Evolutionary conservation across 129 eudicot species (phyloP), one percentile per base, ranked within the genome.

Genomic region (Flaveria robusta): DNA sequence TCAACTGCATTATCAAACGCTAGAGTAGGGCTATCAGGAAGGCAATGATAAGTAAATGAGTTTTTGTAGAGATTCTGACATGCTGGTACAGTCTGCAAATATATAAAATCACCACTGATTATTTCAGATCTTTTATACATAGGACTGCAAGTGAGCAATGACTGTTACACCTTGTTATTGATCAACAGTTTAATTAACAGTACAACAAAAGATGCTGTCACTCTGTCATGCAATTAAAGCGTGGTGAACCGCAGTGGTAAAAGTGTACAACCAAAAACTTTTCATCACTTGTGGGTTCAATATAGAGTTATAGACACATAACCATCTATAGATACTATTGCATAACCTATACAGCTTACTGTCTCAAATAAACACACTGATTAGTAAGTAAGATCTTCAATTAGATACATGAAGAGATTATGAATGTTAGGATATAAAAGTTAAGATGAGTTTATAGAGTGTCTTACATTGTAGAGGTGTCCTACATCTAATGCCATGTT

Each of bases 61-160:
- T 94, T 94, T 75, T 89, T 94, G 88, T 94, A 94, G 39, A 94
- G 87, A 85, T 94, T 94, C 84, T 91, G 97, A 81, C 96, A 89
- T 11, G 98, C 92, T 6, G 98, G 97, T 14, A 94, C 98, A 9
- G 96, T 87, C 97, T 94, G 91, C 93, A 89, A 23, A 64, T 19
- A 66, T 23, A 82, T 12, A 71, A 59, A 75, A 76, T 69, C 50
- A 71, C 55, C 75, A 56, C 20, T 34, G 29, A 19, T 18, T 49
- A 79, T 24, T 64, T 39, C 37, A 65, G 27, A 64, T 7, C 41
- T 9, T 70, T 47, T 47, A 59, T 68, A 69, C 24, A 69, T 26
- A 43, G 20, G 26, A 63, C 60, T 34, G 71, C 71, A 41, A 24
- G 54, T 68, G 49, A 68, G 34, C 19, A 67, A 77, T 77, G 52